A percentile compares a stretch with the other conserved stretches of the same genome.
phyloP scores from a whole-genome alignment of 2,329 filamentous ascomycete species.

The Aspergillus sojae region DNA sequence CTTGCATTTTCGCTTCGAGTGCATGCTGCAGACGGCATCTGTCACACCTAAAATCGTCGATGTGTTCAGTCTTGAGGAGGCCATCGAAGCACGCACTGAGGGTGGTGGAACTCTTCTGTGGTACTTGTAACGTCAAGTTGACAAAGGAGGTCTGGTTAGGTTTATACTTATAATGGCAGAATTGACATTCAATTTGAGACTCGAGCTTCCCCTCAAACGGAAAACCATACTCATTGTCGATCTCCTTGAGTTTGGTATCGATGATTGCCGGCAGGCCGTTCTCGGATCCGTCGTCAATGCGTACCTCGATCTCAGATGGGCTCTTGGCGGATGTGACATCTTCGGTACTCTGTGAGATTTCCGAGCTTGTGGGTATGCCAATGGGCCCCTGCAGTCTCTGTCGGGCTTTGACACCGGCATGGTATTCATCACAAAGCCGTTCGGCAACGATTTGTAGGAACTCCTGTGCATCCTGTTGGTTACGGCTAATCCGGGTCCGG shows the following conservation, averaged over 20 bases:
- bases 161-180: slow-evolving; percentile 86
- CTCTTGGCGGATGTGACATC: slow-evolving; percentile 23
- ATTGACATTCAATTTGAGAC: slow-evolving; percentile 92
- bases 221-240: slow-evolving; percentile 62
- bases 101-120: slow-evolving; percentile 77
- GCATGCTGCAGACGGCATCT: slow-evolving; percentile 86
- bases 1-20: slow-evolving; percentile 62
- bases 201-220: slow-evolving; percentile 90
- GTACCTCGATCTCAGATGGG: slow-evolving; percentile 36
- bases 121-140: slow-evolving; percentile 88
- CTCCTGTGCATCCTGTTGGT: slow-evolving; percentile 97
- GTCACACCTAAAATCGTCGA: slow-evolving; percentile 96
- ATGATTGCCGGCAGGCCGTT: slow-evolving; percentile 39
- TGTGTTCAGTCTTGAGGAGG: slow-evolving; percentile 91
- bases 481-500: slow-evolving; percentile 83
- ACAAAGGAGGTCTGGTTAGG: slow-evolving; percentile 84
- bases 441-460: slow-evolving; percentile 94
- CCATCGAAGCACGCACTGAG: slow-evolving; percentile 89
- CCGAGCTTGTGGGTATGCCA: slow-evolving; percentile 23
- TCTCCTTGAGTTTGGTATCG: slow-evolving; percentile 40
- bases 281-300: slow-evolving; percentile 38
- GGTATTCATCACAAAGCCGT: slow-evolving; percentile 89
- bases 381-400: slow-evolving; percentile 36
- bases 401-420: slow-evolving; percentile 77
- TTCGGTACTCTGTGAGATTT: slow-evolving; percentile 8